phyloP scores from a whole-genome alignment of 257 asterid species.

The Solanum rostratum region DNA sequence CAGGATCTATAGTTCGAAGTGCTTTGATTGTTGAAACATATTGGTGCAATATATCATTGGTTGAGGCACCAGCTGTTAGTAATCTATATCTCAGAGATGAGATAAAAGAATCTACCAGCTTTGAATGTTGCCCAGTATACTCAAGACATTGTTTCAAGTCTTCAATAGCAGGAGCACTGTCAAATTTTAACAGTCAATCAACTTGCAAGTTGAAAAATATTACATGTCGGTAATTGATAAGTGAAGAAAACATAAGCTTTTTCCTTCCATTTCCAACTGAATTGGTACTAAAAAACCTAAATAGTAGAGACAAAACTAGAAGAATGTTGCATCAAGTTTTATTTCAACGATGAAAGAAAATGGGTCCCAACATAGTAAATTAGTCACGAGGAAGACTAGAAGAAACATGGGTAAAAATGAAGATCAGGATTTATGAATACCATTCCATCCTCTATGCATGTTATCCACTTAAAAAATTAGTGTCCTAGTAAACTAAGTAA shows the following conservation, averaged over 20 bases:
- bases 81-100: constrained; percentile 76
- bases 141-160: constrained; percentile 88
- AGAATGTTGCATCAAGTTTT: not conserved
- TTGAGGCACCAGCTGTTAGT: constrained; percentile 97
- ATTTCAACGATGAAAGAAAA: not conserved
- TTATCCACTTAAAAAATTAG: not conserved
- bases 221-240: not conserved
- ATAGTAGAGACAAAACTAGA: not conserved
- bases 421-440: not conserved
- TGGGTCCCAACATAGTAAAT: not conserved
- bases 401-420: not conserved
- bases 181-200: constrained; percentile 11
- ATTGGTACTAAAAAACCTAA: not conserved
- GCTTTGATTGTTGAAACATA: constrained; percentile 94
- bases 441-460: not conserved
- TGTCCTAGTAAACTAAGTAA: not conserved
- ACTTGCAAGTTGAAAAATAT: not conserved
- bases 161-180: constrained; percentile 90
- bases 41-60: constrained; percentile 87
- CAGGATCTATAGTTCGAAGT: constrained; percentile 96
- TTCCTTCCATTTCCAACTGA: not conserved
- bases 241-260: not conserved
- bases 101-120: constrained; percentile 93
- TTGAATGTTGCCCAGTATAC: constrained; percentile 93
- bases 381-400: not conserved